A percentile compares a stretch with the other conserved stretches of the same genome.
Evolutionary conservation across 371 early-diverging fungal genomes (phyloP).

Genomic region (Apophysomyces trapeziformis): DNA sequence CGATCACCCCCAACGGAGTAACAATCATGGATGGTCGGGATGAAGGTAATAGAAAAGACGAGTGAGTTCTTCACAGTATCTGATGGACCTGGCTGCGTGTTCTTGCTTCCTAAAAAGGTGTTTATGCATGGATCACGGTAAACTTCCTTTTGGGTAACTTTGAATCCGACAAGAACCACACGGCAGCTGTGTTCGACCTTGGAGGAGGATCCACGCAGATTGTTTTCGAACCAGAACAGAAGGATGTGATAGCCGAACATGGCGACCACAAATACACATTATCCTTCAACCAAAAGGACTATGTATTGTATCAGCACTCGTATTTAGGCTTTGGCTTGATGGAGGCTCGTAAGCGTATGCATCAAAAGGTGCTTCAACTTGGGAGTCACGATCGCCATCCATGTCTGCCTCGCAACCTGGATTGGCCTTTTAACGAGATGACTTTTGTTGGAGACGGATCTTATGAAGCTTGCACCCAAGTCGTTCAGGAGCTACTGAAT

Average conservation of each 20-base stretch:
- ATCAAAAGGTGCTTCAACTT: slow-evolving; percentile 31
- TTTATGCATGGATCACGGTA: slow-evolving; percentile 98
- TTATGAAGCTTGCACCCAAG: slow-evolving; percentile 50
- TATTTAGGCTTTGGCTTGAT: slow-evolving; percentile 93
- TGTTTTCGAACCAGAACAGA: slow-evolving; percentile 87
- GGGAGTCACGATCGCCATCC: slow-evolving; percentile 42
- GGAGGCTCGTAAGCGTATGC: slow-evolving; percentile 83
- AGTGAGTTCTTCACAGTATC: too few relatives aligned
- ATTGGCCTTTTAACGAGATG: slow-evolving; percentile 32
- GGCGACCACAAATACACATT: slow-evolving; percentile 74
- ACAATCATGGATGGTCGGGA: slow-evolving; percentile 94
- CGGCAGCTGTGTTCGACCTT: slow-evolving; percentile 93
- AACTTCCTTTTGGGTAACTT: slow-evolving; percentile 83
- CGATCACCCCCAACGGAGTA: slow-evolving; percentile 74
- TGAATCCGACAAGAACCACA: slow-evolving; percentile 43
- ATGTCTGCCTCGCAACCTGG: slow-evolving; percentile 57
- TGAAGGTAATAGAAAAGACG: slow-evolving; percentile 66
- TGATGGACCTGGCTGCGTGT: background rate
- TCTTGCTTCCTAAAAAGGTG: slow-evolving; percentile 49
- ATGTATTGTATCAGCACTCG: slow-evolving; percentile 92
- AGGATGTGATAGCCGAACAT: slow-evolving; percentile 51
- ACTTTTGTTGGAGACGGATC: slow-evolving; percentile 54
- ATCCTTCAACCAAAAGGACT: slow-evolving; percentile 68
- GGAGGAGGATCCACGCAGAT: slow-evolving; percentile 98
- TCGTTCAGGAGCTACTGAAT: slow-evolving; percentile 61